phyloP scores from a whole-genome alignment of 352 stramenopile genomes.

The Pythium apleroticum region DNA sequence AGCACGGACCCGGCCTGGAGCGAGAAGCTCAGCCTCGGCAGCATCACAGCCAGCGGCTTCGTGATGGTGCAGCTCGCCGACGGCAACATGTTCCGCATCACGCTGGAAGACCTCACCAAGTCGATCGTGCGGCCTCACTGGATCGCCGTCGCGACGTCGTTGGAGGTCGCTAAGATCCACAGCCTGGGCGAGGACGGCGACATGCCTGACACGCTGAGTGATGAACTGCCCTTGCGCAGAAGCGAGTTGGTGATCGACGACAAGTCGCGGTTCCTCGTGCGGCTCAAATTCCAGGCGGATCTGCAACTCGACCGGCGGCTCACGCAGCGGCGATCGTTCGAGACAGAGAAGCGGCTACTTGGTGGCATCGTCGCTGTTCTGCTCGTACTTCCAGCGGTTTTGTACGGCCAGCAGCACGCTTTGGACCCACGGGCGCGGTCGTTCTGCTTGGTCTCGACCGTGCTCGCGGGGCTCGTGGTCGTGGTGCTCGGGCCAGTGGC shows the following conservation, averaged over 20 bases:
- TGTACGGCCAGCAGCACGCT: constrained; percentile 5
- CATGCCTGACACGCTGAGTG: constrained; percentile 6
- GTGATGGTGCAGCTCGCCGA: constrained; percentile 31
- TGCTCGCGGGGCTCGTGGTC: constrained; percentile 1
- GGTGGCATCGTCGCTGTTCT: constrained; percentile 9
- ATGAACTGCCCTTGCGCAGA: not conserved
- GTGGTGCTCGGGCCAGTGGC: constrained; percentile 22
- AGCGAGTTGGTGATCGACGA: constrained; percentile 10
- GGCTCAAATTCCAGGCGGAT: constrained; percentile 33
- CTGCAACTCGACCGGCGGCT: constrained; percentile 33
- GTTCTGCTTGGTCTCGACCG: constrained; percentile 5
- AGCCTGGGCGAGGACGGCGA: constrained; percentile 13
- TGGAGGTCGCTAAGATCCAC: constrained; percentile 26
- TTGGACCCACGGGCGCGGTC: not conserved
- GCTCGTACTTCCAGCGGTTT: constrained; percentile 18
- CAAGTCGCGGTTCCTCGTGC: constrained; percentile 29
- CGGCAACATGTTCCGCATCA: constrained; percentile 34
- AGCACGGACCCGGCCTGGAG: constrained; percentile 26
- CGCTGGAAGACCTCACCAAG: constrained; percentile 35
- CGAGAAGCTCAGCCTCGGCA: constrained; percentile 35
- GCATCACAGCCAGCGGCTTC: constrained; percentile 18
- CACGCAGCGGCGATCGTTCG: not conserved
- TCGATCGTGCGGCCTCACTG: constrained; percentile 29
- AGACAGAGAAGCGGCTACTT: constrained; percentile 19
- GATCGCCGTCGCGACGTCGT: constrained; percentile 20